A percentile compares a stretch with the other conserved stretches of the same genome.
These are phyloP conservation scores for Kwoniella sp. DNA, from an alignment of 768 basidiomycete species.

Conservation along the genomic window DNA sequence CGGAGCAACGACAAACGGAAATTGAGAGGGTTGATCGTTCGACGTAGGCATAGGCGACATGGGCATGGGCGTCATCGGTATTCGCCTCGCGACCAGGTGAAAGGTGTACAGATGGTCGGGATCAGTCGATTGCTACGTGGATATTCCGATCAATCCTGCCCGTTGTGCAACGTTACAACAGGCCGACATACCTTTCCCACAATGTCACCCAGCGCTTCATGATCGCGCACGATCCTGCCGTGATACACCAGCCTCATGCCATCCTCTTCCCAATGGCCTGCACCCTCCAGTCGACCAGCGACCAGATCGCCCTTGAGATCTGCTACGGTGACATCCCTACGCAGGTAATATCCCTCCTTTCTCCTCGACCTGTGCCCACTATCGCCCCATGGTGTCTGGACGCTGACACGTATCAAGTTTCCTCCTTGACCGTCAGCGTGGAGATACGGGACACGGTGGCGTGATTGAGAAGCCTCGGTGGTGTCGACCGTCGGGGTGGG, in stretches of 20 bases:
- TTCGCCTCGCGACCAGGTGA: slow-evolving; percentile 34
- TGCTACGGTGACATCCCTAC: slow-evolving; percentile 2
- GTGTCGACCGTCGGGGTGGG: slow-evolving; percentile 19
- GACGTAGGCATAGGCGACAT: too few species aligned
- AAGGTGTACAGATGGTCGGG: slow-evolving; percentile 21
- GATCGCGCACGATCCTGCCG: slow-evolving; percentile 38
- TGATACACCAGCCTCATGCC: slow-evolving; percentile 44
- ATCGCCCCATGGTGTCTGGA: slow-evolving; percentile 31
- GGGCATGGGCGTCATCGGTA: slow-evolving; percentile 9
- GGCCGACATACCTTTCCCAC: slow-evolving; percentile 24
- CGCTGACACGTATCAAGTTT: slow-evolving; percentile 17
- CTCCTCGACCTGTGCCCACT: slow-evolving; percentile 12
- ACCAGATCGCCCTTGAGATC: slow-evolving; percentile 32
- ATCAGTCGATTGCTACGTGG: slow-evolving; percentile 20
- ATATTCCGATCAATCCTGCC: not conserved
- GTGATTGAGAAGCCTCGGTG: not conserved
- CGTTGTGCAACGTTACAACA: not conserved
- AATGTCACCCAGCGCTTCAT: slow-evolving; percentile 33
- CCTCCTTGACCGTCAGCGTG: not conserved
- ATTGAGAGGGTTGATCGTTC: too few species aligned
- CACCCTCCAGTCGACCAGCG: slow-evolving; percentile 20
- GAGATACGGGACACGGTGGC: not conserved
- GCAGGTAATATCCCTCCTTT: slow-evolving; percentile 25
- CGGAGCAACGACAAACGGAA: too few species aligned
- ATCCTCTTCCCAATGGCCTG: slow-evolving; percentile 27